Evolutionary conservation across 1,284 basidiomycete genomes (phyloP).

Genomic region (Moniliella sp.): DNA sequence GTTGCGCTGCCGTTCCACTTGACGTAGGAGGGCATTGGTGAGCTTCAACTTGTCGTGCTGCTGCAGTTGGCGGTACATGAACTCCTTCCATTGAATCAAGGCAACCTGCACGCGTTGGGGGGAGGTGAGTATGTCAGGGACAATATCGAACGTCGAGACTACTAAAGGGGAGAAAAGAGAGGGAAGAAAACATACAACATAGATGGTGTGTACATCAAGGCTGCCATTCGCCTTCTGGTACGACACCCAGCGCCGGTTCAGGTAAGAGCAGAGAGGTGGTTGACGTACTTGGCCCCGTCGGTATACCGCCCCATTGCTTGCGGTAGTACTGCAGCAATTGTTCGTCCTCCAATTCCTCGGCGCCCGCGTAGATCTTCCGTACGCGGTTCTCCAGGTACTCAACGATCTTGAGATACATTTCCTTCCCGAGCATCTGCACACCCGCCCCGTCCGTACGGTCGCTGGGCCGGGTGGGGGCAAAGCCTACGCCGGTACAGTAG

Average conservation of each 20-base stretch:
- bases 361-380: neutral
- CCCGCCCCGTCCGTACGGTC: no score
- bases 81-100: slow-evolving; percentile 77
- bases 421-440: neutral
- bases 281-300: slow-evolving; percentile 76
- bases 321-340: slow-evolving; percentile 77
- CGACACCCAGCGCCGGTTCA: slow-evolving; percentile 98
- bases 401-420: neutral
- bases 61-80: slow-evolving; percentile 75
- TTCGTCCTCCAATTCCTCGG: slow-evolving; percentile 53
- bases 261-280: slow-evolving; percentile 64
- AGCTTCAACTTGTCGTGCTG: slow-evolving; percentile 51
- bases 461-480: neutral
- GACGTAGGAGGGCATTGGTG: slow-evolving; percentile 62
- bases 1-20: slow-evolving; percentile 79
- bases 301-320: slow-evolving; percentile 88
- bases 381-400: neutral
- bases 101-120: no score
- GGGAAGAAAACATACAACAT: slow-evolving; percentile 79
- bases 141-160: no score
- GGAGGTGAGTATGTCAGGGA: no score
- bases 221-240: slow-evolving; percentile 90
- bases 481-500: neutral
- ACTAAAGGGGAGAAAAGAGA: no score
- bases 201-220: slow-evolving; percentile 81